A percentile compares a stretch with the other conserved stretches of the same genome.
Conservation (phyloP, 1,284 basidiomycete genomes). For the Fomitiporia mediterranea region DNA sequence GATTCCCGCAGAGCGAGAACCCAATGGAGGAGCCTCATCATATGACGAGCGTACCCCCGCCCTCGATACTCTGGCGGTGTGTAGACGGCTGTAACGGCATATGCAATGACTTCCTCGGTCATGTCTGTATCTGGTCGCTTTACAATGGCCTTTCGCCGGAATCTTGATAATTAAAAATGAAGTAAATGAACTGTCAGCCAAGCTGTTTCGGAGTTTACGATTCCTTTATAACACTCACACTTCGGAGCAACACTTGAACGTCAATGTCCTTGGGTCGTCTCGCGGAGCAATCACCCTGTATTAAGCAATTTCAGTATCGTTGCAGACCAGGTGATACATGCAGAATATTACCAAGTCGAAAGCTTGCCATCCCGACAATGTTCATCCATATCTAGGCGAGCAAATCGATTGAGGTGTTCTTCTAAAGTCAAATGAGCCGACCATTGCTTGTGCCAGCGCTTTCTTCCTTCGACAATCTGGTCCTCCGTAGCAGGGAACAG, state of each 20-base stretch:
- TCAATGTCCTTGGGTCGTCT: conserved; percentile 33
- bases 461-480: conserved; percentile 32
- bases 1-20: conserved; percentile 33
- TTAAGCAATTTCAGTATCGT: not conserved
- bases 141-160: conserved; percentile 11
- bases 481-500: conserved; percentile 29
- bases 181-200: no score
- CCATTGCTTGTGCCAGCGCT: conserved; percentile 34
- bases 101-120: conserved; percentile 31
- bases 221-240: no score
- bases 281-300: conserved; percentile 42
- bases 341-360: conserved; percentile 39
- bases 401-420: conserved; percentile 31
- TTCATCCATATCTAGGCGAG: conserved; percentile 34
- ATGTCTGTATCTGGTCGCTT: not conserved
- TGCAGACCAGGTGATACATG: conserved; percentile 6
- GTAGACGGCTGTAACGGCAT: conserved; percentile 47
- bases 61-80: conserved; percentile 40
- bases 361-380: conserved; percentile 35
- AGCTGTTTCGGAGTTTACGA: no score
- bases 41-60: conserved; percentile 45
- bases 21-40: conserved; percentile 52
- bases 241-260: conserved; percentile 42
- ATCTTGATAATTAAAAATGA: not conserved
- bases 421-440: conserved; percentile 31